Percentiles rank a stretch among this genome's conserved stretches.
These are phyloP conservation scores for Scenedesmus sp. DNA, from an alignment of 163 green algal species.

Conservation along the genomic window DNA sequence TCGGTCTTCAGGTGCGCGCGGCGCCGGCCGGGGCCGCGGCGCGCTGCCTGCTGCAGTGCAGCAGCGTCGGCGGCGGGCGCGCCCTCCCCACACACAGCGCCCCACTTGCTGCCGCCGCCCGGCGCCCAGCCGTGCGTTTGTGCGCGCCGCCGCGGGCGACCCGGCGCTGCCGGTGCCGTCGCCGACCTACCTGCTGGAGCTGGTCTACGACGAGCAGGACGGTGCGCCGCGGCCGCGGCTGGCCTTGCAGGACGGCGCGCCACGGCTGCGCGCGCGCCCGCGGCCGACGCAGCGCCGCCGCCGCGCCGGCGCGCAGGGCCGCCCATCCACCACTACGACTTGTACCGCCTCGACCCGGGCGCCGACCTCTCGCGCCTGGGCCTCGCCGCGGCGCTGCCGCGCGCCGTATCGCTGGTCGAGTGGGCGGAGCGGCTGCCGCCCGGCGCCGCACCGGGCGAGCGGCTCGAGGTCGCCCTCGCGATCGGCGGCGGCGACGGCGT, in stretches of 20 bases:
- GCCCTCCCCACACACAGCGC: neutral
- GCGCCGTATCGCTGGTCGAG: conserved; percentile 81
- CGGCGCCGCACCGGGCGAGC: conserved; percentile 32
- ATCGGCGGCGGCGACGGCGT: conserved; percentile 23
- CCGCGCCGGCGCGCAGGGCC: conserved; percentile 19
- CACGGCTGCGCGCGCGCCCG: neutral
- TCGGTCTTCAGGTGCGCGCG: conserved; percentile 76
- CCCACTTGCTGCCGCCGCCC: neutral
- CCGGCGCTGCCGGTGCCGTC: conserved; percentile 77
- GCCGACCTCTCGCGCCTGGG: conserved; percentile 67
- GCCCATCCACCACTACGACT: conserved; percentile 89
- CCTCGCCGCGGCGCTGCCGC: conserved; percentile 62
- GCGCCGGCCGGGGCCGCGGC: neutral
- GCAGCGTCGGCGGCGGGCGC: neutral
- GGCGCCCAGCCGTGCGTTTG: conserved; percentile 76
- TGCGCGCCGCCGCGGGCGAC: conserved; percentile 73
- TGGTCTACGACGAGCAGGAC: conserved; percentile 79
- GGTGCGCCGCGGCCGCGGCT: conserved; percentile 17
- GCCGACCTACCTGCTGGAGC: conserved; percentile 90
- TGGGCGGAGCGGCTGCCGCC: conserved; percentile 80
- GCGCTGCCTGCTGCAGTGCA: neutral
- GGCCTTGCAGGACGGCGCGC: no score
- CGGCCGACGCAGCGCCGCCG: neutral
- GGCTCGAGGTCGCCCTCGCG: conserved; percentile 50
- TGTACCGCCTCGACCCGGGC: conserved; percentile 77